These are phyloP conservation scores for Pouteria campechiana DNA, from an alignment of 179 eudicot genomes.

Conservation along the genomic window DNA sequence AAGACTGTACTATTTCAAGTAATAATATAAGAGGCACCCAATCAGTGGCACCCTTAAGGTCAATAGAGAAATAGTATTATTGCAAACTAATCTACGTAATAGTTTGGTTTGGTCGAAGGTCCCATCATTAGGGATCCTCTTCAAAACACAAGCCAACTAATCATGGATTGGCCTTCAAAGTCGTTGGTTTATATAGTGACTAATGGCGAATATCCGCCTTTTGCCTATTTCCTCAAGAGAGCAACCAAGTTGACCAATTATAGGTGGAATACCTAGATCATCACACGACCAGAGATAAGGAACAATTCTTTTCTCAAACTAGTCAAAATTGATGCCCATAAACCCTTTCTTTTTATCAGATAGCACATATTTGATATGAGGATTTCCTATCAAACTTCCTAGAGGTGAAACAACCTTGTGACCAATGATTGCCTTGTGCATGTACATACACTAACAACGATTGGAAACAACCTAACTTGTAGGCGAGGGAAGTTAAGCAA, in stretches of 20 bases:
- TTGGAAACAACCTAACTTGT: too few relatives aligned
- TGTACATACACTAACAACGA: too few relatives aligned
- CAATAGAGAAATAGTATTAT: neutral
- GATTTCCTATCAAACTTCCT: too few relatives aligned
- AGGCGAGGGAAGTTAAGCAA: too few relatives aligned
- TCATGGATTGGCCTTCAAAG: neutral
- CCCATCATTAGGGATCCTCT: neutral
- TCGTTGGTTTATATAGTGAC: neutral
- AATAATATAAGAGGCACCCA: neutral
- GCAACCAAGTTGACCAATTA: neutral
- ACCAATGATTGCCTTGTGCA: too few relatives aligned
- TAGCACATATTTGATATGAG: neutral
- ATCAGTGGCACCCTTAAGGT: neutral
- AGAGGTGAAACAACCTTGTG: too few relatives aligned
- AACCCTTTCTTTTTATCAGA: too few relatives aligned
- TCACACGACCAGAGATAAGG: neutral
- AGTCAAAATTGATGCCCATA: neutral
- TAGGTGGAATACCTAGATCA: neutral
- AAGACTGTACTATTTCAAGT: neutral
- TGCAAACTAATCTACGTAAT: neutral
- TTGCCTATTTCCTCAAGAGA: neutral
- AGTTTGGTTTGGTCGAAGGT: neutral
- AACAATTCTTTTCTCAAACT: neutral
- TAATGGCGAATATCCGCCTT: neutral
- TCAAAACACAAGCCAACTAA: neutral